phyloP scores from a whole-genome alignment of 768 basidiomycete genomes.

The Tulasnella sp. region DNA sequence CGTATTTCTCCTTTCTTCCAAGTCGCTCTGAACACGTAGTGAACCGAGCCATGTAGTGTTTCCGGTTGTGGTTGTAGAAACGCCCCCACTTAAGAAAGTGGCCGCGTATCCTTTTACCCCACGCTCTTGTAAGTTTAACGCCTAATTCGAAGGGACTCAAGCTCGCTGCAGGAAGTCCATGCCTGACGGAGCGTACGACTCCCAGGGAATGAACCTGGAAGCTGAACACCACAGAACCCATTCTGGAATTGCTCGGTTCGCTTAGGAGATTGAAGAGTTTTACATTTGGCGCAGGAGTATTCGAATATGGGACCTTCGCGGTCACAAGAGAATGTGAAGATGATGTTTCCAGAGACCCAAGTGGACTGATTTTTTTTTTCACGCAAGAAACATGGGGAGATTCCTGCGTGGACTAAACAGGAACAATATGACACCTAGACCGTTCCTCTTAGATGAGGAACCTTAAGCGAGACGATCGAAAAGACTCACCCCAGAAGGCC shows the following conservation, averaged over 20 bases:
- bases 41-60: too few species aligned
- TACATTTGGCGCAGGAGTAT: not conserved
- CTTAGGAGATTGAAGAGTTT: not conserved
- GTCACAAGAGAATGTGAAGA: not conserved
- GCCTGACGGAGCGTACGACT: too few species aligned
- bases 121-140: too few species aligned
- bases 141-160: too few species aligned
- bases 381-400: too few species aligned
- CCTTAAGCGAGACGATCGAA: not conserved
- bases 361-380: not conserved
- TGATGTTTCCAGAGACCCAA: not conserved
- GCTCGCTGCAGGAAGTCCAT: too few species aligned
- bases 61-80: too few species aligned
- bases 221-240: not conserved
- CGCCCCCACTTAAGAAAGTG: too few species aligned
- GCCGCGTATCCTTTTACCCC: too few species aligned
- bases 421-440: slow-evolving; percentile 30
- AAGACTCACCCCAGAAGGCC: slow-evolving; percentile 68
- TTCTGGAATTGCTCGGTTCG: not conserved
- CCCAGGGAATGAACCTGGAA: not conserved
- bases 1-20: not conserved
- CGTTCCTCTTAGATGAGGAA: not conserved
- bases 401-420: slow-evolving; percentile 16
- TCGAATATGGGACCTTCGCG: not conserved
- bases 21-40: too few species aligned